Evolutionary conservation across 179 eudicot species (phyloP).

Genomic region (Carnegiea gigantea): DNA sequence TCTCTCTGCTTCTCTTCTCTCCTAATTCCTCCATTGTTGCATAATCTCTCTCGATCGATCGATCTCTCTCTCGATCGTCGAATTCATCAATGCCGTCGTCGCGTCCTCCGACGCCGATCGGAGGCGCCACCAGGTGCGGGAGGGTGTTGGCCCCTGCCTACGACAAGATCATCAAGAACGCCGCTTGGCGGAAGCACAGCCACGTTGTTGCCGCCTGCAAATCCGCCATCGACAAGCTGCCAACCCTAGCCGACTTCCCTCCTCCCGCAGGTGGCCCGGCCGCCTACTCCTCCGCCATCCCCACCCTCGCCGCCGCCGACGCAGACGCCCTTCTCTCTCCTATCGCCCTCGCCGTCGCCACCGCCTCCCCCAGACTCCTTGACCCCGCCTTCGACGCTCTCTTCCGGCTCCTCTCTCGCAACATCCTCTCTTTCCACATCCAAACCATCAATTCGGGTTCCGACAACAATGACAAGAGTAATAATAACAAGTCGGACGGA

Average conservation of each 20-base stretch:
- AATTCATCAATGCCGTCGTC: conserved; percentile 30
- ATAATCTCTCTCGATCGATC: neutral
- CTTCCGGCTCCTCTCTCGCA: conserved; percentile 53
- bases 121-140: conserved; percentile 71
- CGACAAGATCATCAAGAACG: conserved; percentile 91
- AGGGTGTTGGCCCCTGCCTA: conserved; percentile 76
- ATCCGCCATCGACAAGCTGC: conserved; percentile 71
- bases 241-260: conserved; percentile 43
- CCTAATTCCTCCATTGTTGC: neutral
- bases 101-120: conserved; percentile 44
- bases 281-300: conserved; percentile 43
- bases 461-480: neutral
- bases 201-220: conserved; percentile 69
- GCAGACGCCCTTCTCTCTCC: conserved; percentile 59
- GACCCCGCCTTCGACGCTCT: conserved; percentile 77
- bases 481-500: neutral
- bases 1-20: neutral
- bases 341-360: conserved; percentile 66
- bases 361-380: conserved; percentile 59
- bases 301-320: conserved; percentile 36
- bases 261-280: conserved; percentile 44
- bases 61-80: neutral
- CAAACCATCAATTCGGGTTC: conserved; percentile 19
- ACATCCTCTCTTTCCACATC: conserved; percentile 53
- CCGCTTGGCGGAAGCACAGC: conserved; percentile 86